A percentile compares a stretch with the other conserved stretches of the same genome.
phyloP scores from a whole-genome alignment of 768 basidiomycete genomes.

The Psilocybe cubensis region DNA sequence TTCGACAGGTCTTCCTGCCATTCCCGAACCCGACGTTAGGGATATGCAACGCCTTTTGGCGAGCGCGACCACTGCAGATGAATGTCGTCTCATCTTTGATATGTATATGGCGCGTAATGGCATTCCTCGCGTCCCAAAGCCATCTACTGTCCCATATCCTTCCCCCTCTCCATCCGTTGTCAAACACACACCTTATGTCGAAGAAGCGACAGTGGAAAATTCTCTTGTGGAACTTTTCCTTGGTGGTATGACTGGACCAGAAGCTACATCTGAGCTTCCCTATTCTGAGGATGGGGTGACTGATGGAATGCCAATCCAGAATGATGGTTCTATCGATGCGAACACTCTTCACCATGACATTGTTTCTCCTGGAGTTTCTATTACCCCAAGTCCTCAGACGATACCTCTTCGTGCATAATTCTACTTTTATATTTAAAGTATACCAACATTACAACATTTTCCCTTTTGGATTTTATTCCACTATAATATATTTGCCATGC shows the following conservation, averaged over 20 bases:
- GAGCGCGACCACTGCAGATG: conserved; percentile 73
- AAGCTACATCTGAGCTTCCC: conserved; percentile 10
- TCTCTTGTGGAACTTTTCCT: conserved; percentile 48
- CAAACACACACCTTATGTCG: conserved; percentile 19
- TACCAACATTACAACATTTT: conserved; percentile 19
- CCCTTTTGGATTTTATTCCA: conserved; percentile 13
- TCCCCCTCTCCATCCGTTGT: conserved; percentile 39
- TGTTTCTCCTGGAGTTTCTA: conserved; percentile 7
- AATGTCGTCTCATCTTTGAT: conserved; percentile 84
- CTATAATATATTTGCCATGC: conserved; percentile 17
- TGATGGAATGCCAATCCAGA: conserved; percentile 14
- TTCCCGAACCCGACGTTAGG: conserved; percentile 47
- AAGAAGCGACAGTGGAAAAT: conserved; percentile 45
- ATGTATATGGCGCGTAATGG: conserved; percentile 76
- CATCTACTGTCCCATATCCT: conserved; percentile 33
- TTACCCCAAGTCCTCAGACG: conserved; percentile 10
- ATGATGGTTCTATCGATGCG: neutral
- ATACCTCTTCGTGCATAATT: conserved; percentile 16
- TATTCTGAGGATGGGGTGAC: conserved; percentile 2
- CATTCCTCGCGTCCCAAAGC: conserved; percentile 35
- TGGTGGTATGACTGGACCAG: conserved; percentile 18
- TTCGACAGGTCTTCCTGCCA: conserved; percentile 16
- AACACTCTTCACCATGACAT: conserved; percentile 1
- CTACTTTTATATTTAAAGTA: conserved; percentile 13
- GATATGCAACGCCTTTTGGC: conserved; percentile 72